Percentiles rank a stretch among this genome's conserved stretches.
Evolutionary conservation across 2,329 filamentous ascomycete species (phyloP).

Genomic region (Ophiostoma australiae): DNA sequence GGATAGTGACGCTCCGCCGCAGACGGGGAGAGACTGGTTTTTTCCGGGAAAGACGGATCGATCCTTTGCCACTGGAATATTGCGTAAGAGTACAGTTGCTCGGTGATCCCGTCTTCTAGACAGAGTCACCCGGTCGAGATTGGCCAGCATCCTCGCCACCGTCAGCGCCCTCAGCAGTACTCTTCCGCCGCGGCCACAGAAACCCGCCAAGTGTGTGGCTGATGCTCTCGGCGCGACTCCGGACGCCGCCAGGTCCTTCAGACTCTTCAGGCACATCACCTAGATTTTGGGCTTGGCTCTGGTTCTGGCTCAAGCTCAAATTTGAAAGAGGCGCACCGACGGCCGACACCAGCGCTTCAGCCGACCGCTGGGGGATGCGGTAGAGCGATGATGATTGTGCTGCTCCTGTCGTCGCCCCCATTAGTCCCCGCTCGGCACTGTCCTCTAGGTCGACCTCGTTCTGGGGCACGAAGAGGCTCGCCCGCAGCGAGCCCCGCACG

Average conservation of each 20-base stretch:
- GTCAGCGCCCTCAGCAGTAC: neutral
- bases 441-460: slow-evolving; percentile 35
- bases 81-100: neutral
- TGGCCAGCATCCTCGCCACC: neutral
- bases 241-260: slow-evolving; percentile 17
- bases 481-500: slow-evolving; percentile 47
- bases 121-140: neutral
- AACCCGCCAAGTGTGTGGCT: slow-evolving; percentile 39
- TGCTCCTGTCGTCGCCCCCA: too few relatives aligned
- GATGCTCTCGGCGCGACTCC: slow-evolving; percentile 38
- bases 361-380: neutral
- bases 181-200: slow-evolving; percentile 29
- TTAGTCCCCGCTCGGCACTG: slow-evolving; percentile 26
- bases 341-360: slow-evolving; percentile 7
- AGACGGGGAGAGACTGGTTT: neutral
- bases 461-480: slow-evolving; percentile 52
- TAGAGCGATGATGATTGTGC: neutral
- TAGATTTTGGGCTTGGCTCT: neutral
- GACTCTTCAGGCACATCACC: slow-evolving; percentile 5
- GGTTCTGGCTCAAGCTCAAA: neutral
- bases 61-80: neutral
- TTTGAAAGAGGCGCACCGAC: neutral
- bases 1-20: neutral
- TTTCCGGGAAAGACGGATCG: neutral
- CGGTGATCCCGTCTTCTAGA: neutral